Base-by-base conservation (phyloP, 257 asterid species). In the Nicotiana benthamiana region DNA sequence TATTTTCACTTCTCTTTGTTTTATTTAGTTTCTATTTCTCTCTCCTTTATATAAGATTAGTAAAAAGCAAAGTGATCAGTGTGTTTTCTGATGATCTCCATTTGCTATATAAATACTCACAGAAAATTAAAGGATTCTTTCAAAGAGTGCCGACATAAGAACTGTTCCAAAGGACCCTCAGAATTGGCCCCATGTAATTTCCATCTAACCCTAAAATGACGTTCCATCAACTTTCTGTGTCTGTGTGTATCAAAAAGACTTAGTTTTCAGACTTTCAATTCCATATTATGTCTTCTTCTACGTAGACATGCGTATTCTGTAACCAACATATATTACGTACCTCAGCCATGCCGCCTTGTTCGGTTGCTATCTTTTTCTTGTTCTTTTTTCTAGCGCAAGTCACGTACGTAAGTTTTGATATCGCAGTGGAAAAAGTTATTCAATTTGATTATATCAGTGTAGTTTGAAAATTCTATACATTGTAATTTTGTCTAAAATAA, bases 151-250 rank as follows among this genome's bases (percentile, higher is more conserved):
- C 91, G 91, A 89, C 92, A 92, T 32, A 10, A 89, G 34, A 20
- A 32, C 59, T 74, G 74, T 53, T 34, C 18, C n/a, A 56, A 84
- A 13, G 86, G 89, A 79, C 80, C 87, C 81, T 8, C 10, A 7
- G 2, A 2, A 63, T 66, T 22, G 93, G 94, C 24, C 93, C 93
- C 91, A 88, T 84, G 85, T 76, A 72, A 34, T 76, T 87, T 82
- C 88, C 94, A 93, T 92, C 99, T 91, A 95, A 95, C 99, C 92
- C 82, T 89, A 88, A 91, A 89, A 89, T 72, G 99, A 95, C 98
- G 82, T 89, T 88, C 87, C 83, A 93, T 93, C 99, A 89, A 89
- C 91, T 81, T 79, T 74, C 68, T 61, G 17, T 80, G 46, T 62
- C 15, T n/a, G 26, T 57, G 13, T 20, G 27, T 43, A 70, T 22